Evolutionary conservation across 805 yeast genomes (phyloP).

Genomic region (Wickerhamiella kurtzmanii): DNA sequence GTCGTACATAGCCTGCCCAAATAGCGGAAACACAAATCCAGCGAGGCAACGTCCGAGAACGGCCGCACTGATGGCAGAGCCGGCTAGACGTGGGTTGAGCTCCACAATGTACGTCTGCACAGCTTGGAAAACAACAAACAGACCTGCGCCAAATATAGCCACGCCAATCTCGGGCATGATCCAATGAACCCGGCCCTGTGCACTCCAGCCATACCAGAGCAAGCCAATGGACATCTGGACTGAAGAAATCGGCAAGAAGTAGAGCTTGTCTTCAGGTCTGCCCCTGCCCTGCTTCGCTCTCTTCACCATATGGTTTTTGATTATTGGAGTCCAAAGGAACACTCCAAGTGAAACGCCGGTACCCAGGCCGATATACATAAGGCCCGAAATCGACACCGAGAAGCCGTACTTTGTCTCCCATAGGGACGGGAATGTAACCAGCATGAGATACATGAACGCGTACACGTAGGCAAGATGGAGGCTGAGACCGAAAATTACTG

Average conservation of each 20-base stretch:
- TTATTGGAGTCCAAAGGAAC: slow-evolving; percentile 33
- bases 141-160: slow-evolving; percentile 43
- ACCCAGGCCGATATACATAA: slow-evolving; percentile 46
- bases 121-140: slow-evolving; percentile 54
- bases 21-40: slow-evolving; percentile 59
- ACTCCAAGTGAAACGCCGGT: slow-evolving; percentile 42
- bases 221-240: slow-evolving; percentile 45
- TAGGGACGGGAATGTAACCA: slow-evolving; percentile 45
- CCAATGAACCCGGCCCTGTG: slow-evolving; percentile 43
- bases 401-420: slow-evolving; percentile 37
- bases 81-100: slow-evolving; percentile 53
- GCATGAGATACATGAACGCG: slow-evolving; percentile 52
- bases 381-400: slow-evolving; percentile 37
- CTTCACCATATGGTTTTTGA: slow-evolving; percentile 24
- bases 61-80: slow-evolving; percentile 57
- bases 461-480: slow-evolving; percentile 51
- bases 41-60: slow-evolving; percentile 52
- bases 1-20: slow-evolving; percentile 45
- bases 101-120: slow-evolving; percentile 58
- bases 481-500: slow-evolving; percentile 52
- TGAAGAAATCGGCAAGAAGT: slow-evolving; percentile 38
- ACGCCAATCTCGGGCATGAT: slow-evolving; percentile 52
- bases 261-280: slow-evolving; percentile 50
- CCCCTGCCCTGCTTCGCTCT: slow-evolving; percentile 32
- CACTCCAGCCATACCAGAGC: slow-evolving; percentile 64